These are phyloP conservation scores for Naumovozyma baii DNA, from an alignment of 805 yeast species.

Conservation along the genomic window DNA sequence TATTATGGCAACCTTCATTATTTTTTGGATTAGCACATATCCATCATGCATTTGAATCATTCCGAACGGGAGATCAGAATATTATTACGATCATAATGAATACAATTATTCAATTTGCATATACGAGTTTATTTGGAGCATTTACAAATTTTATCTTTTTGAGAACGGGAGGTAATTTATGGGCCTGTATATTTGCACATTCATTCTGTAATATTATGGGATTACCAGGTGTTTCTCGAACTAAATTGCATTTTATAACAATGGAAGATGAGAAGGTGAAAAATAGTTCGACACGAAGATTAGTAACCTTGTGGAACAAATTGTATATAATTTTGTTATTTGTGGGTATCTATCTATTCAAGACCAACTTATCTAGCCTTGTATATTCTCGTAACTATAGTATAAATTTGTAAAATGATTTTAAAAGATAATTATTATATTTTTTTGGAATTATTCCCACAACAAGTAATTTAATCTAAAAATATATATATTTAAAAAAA, in stretches of 20 bases:
- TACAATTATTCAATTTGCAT: slow-evolving; percentile 19
- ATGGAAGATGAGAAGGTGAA: slow-evolving; percentile 2
- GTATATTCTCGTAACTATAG: neutral
- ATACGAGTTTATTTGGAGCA: slow-evolving; percentile 28
- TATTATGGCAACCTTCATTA: slow-evolving; percentile 19
- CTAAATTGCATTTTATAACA: slow-evolving; percentile 10
- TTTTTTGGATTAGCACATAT: slow-evolving; percentile 30
- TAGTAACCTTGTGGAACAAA: slow-evolving; percentile 18
- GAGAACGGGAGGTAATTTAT: slow-evolving; percentile 23
- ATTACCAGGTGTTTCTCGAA: slow-evolving; percentile 23
- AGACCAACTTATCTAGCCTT: slow-evolving; percentile 4
- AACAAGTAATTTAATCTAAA: too few species aligned
- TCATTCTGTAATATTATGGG: slow-evolving; percentile 27
- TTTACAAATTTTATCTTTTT: slow-evolving; percentile 26
- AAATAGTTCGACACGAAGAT: neutral
- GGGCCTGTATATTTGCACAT: slow-evolving; percentile 26
- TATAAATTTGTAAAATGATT: neutral
- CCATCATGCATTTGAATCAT: slow-evolving; percentile 28
- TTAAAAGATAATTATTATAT: too few species aligned
- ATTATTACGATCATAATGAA: slow-evolving; percentile 11
- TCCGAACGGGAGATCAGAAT: slow-evolving; percentile 11
- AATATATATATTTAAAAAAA: too few species aligned
- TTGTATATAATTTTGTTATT: slow-evolving; percentile 14
- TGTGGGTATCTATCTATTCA: slow-evolving; percentile 15
- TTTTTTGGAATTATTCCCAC: too few species aligned